Evolutionary conservation across 2,329 filamentous ascomycete genomes (phyloP), one percentile per base, ranked within the genome.

Genomic region (Stachybotrys elegans): DNA sequence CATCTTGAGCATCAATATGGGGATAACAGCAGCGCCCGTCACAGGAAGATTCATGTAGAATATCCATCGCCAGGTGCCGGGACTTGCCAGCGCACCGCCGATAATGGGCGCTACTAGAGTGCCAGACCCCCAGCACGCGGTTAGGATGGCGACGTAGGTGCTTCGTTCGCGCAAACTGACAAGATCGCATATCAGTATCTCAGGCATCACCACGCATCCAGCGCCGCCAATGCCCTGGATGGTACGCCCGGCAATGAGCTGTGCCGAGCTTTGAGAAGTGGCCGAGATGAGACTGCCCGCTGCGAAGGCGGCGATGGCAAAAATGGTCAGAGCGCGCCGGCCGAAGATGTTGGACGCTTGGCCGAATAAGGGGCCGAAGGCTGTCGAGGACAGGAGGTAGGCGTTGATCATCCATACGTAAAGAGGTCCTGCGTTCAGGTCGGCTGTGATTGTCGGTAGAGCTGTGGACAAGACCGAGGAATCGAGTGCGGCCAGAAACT

Each of bases 331-430:
- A 43, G 58, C 66, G 19, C 70, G 63, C 3, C 76, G 65, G 13
- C 78, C 76, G 43, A 72, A 78, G 17, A 78, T 63, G 48, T 77
- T 66, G 22, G 69, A 62, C 0, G 72, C 45, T 49, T 78, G 72
- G 2, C 71, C 72, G 39, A 69, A 70, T 0, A 76, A 48, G 0
- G 75, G 75, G 43, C 72, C 71, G 9, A 75, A 58, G 2, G 68
- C 67, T 14, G 34, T 51, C 48, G 38, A 44, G 21, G 51, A 44
- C 5, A 58, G 44, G 17, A 59, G 47, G 40, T 50, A 58, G 4
- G 40, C 41, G 44, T 59, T 55, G 3, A 49, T 45, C 29, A 58
- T 47, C 58, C 56, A 60, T 29, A 61, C 40, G 42, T 57, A 61
- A 25, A 50, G 40, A 13, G 48, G 39, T 1, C 46, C 51, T 1